Conservation (phyloP, 768 basidiomycete species). For the Pleurotus giganteus region DNA sequence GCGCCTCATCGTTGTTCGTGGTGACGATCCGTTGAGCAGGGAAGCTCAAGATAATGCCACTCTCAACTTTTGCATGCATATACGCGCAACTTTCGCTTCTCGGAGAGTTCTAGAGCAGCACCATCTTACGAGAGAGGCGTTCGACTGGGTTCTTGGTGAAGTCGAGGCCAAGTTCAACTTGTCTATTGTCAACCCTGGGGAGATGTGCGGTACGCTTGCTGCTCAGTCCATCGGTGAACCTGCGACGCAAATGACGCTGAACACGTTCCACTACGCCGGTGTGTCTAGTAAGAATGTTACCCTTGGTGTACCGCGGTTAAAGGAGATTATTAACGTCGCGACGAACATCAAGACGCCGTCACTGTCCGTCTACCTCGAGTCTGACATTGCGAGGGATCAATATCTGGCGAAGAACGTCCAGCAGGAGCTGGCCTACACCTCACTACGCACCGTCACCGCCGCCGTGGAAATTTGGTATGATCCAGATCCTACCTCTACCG, state of each 20-base stretch:
- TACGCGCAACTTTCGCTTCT: slow-evolving; percentile 84
- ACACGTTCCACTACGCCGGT: slow-evolving; percentile 99
- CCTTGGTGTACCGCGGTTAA: slow-evolving; percentile 97
- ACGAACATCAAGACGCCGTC: slow-evolving; percentile 99
- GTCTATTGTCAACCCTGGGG: slow-evolving; percentile 88
- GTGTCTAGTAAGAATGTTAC: slow-evolving; percentile 99
- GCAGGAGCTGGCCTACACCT: slow-evolving; percentile 92
- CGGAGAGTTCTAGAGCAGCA: slow-evolving; percentile 85
- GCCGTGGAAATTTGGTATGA: slow-evolving; percentile 99
- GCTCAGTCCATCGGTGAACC: slow-evolving; percentile 99
- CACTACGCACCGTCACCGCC: slow-evolving; percentile 89
- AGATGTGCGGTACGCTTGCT: slow-evolving; percentile 98
- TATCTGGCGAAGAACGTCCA: slow-evolving; percentile 81
- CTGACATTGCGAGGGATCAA: slow-evolving; percentile 61
- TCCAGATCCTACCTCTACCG: slow-evolving; percentile 85
- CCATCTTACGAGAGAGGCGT: slow-evolving; percentile 89
- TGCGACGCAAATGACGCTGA: slow-evolving; percentile 99
- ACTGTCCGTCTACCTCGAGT: slow-evolving; percentile 84
- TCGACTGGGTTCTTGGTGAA: slow-evolving; percentile 97
- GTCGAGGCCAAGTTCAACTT: slow-evolving; percentile 96
- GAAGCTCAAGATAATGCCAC: slow-evolving; percentile 90
- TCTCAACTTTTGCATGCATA: slow-evolving; percentile 89
- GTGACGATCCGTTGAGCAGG: slow-evolving; percentile 67
- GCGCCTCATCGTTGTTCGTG: slow-evolving; percentile 85
- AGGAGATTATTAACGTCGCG: slow-evolving; percentile 99